Conservation (phyloP, 176 grass and related monocot species). For the Pontederia crassipes region DNA sequence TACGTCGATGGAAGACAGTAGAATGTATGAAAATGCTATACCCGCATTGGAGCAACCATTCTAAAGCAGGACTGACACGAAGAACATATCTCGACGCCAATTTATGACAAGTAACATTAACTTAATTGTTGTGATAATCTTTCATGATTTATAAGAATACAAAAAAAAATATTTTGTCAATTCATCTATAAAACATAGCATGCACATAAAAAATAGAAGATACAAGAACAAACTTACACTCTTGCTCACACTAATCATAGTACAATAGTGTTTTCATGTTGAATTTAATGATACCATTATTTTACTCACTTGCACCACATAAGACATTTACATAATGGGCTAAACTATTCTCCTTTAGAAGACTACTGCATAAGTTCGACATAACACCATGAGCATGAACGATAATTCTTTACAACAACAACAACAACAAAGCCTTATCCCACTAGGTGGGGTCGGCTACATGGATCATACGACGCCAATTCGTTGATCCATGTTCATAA, state of each 20-base stretch:
- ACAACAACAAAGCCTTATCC: too few species aligned
- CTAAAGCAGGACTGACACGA: too few species aligned
- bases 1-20: too few species aligned
- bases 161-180: constrained; percentile 3
- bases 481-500: too few species aligned
- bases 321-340: constrained; percentile 46
- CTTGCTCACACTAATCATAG: constrained; percentile 62
- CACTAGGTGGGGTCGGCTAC: too few species aligned
- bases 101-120: neutral
- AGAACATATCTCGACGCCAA: too few species aligned
- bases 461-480: too few species aligned
- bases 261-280: constrained; percentile 46
- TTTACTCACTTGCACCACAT: constrained; percentile 47
- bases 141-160: constrained; percentile 42
- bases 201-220: neutral
- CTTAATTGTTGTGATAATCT: constrained; percentile 25
- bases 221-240: constrained; percentile 46
- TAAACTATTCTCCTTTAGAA: constrained; percentile 54
- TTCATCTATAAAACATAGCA: constrained; percentile 12
- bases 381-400: neutral
- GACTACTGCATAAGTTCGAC: constrained; percentile 20
- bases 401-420: too few species aligned
- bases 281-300: constrained; percentile 34
- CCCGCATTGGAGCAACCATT: too few species aligned
- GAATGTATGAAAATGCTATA: too few species aligned